Percentiles rank a stretch among this genome's conserved stretches.
Evolutionary conservation across 2,329 filamentous ascomycete species (phyloP).

Genomic region (Penicillium sp.): DNA sequence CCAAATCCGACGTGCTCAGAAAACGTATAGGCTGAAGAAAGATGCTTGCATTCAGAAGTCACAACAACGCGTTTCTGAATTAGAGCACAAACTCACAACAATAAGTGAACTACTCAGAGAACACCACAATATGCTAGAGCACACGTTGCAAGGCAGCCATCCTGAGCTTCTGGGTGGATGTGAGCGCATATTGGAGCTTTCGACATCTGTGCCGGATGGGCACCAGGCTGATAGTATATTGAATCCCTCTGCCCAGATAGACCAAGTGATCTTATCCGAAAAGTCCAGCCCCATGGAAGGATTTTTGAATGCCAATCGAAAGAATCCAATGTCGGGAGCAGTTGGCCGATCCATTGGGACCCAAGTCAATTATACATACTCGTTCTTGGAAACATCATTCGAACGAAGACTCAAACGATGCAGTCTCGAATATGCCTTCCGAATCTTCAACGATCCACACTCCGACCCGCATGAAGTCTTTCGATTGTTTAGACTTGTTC

Average conservation of each 20-base stretch:
- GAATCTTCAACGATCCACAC: conserved; percentile 52
- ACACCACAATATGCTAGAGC: not conserved
- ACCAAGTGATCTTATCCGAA: not conserved
- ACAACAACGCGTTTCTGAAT: not conserved
- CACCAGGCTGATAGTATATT: not conserved
- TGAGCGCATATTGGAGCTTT: not conserved
- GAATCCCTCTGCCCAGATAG: not conserved
- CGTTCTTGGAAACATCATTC: conserved; percentile 67
- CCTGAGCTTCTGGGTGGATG: not conserved
- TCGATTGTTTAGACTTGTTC: conserved; percentile 70
- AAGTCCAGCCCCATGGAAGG: not conserved
- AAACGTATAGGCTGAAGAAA: conserved; percentile 2
- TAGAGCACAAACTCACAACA: not conserved
- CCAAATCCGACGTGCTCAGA: conserved; percentile 4
- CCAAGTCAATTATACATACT: conserved; percentile 41
- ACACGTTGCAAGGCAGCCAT: not conserved
- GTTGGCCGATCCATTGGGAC: not conserved
- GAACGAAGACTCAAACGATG: conserved; percentile 69
- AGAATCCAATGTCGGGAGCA: not conserved
- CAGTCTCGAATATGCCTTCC: conserved; percentile 64
- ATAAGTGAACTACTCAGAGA: not conserved
- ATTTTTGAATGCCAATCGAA: not conserved
- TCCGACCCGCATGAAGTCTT: conserved; percentile 53
- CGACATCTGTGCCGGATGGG: not conserved
- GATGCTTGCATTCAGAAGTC: not conserved